Evolutionary conservation across 2,329 filamentous ascomycete species (phyloP).

Genomic region (Cryphonectria carpinicola): DNA sequence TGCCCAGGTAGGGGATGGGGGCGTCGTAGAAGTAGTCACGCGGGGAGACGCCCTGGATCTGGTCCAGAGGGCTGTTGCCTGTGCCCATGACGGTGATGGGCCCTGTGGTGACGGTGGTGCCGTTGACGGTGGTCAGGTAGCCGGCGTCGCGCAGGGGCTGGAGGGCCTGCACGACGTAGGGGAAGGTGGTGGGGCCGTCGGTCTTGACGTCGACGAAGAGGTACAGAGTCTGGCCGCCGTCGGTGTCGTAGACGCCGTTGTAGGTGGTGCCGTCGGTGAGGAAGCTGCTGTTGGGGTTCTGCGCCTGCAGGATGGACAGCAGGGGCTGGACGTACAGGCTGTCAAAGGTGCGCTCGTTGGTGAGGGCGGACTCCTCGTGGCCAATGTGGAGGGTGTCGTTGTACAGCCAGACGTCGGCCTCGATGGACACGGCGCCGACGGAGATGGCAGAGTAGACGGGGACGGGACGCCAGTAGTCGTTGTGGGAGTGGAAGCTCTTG

Average conservation of each 20-base stretch:
- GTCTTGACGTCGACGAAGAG: constrained; percentile 72
- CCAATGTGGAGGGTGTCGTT: constrained; percentile 62
- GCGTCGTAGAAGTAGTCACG: constrained; percentile 46
- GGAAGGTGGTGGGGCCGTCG: constrained; percentile 53
- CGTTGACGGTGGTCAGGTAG: constrained; percentile 57
- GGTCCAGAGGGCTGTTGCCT: constrained; percentile 62
- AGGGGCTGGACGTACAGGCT: constrained; percentile 67
- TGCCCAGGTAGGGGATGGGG: constrained; percentile 32
- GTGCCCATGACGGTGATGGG: constrained; percentile 70
- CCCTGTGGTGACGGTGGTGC: constrained; percentile 51
- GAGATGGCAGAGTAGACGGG: constrained; percentile 66
- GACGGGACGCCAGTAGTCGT: constrained; percentile 70
- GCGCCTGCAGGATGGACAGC: constrained; percentile 55
- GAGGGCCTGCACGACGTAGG: constrained; percentile 55
- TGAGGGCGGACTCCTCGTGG: constrained; percentile 59
- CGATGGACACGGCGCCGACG: constrained; percentile 64
- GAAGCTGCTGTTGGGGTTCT: constrained; percentile 54
- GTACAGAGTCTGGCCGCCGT: constrained; percentile 55
- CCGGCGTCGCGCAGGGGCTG: constrained; percentile 58
- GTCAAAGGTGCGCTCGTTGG: constrained; percentile 58
- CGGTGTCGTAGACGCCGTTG: constrained; percentile 59
- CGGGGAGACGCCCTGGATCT: constrained; percentile 60
- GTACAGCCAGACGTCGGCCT: constrained; percentile 70
- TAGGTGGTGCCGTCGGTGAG: constrained; percentile 42
- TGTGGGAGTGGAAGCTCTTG: constrained; percentile 67